phyloP scores from a whole-genome alignment of 1,284 basidiomycete species.

The Singerocomus rubriflavus region DNA sequence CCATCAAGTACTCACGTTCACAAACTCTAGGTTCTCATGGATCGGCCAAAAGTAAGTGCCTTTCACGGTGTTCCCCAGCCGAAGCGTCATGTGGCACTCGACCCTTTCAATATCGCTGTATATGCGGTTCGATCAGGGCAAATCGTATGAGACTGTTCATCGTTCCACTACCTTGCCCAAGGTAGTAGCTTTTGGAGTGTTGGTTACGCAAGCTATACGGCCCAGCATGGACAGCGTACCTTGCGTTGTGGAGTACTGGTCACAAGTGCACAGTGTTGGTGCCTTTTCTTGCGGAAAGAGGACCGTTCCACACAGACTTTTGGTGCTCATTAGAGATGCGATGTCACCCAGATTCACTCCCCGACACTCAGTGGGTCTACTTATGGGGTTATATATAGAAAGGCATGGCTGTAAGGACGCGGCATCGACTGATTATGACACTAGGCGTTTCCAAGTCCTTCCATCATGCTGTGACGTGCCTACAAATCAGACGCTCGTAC shows the following conservation, averaged over 20 bases:
- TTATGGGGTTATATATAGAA: not conserved
- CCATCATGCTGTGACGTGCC: not conserved
- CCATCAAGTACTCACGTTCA: not conserved
- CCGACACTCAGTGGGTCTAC: not conserved
- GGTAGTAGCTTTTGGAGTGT: not conserved
- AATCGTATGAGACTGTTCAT: not conserved
- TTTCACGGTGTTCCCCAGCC: not conserved
- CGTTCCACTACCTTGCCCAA: not conserved
- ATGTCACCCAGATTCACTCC: not conserved
- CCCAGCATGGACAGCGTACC: not conserved
- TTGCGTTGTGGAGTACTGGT: too few relatives aligned
- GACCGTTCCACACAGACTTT: not conserved
- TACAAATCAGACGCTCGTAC: not conserved
- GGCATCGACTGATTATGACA: not conserved
- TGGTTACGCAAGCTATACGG: not conserved
- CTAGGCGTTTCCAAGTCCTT: not conserved
- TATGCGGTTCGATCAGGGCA: not conserved
- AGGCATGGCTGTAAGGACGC: not conserved
- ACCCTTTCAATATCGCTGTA: not conserved
- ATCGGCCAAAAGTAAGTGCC: not conserved
- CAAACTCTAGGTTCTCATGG: not conserved
- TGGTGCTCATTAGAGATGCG: not conserved
- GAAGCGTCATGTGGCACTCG: not conserved
- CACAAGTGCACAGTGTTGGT: not conserved
- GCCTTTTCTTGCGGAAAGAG: not conserved